These are phyloP conservation scores for Actinidia chinensis DNA, from an alignment of 179 eudicot species.

Conservation along the genomic window DNA sequence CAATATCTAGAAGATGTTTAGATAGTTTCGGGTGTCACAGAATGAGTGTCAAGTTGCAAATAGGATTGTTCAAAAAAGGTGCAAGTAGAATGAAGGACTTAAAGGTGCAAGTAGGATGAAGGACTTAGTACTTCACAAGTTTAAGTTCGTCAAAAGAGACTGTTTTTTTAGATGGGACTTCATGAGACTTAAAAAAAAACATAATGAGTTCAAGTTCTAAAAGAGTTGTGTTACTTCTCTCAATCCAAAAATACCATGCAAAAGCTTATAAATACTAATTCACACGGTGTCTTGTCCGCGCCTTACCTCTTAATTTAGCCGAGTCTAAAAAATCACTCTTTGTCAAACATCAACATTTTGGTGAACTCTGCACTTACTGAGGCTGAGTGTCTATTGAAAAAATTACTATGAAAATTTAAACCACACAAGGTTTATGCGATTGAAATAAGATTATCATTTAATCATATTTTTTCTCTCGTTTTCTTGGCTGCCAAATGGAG, in stretches of 20 bases:
- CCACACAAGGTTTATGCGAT: neutral
- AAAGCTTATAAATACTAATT: neutral
- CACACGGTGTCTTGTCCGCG: neutral
- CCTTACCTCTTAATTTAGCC: neutral
- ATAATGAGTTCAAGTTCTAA: too few species aligned
- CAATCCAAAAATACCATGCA: neutral
- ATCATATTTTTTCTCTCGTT: neutral
- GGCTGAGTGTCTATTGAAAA: neutral
- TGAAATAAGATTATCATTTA: neutral
- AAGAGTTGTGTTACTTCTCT: neutral
- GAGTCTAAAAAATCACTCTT: neutral
- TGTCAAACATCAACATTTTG: neutral
- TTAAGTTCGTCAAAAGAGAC: too few species aligned
- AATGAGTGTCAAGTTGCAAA: too few species aligned
- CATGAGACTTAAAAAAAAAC: too few species aligned
- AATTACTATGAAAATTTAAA: neutral
- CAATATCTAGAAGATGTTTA: too few species aligned
- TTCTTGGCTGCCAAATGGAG: too few species aligned
- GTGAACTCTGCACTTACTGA: neutral
- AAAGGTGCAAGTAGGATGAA: too few species aligned
- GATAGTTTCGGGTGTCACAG: too few species aligned
- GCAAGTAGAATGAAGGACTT: too few species aligned
- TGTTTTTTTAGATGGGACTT: too few species aligned
- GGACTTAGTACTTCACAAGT: too few species aligned
- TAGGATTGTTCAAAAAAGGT: too few species aligned